Conservation (phyloP, 805 yeast genomes). For the Sungouiozyma ichnusensis region DNA sequence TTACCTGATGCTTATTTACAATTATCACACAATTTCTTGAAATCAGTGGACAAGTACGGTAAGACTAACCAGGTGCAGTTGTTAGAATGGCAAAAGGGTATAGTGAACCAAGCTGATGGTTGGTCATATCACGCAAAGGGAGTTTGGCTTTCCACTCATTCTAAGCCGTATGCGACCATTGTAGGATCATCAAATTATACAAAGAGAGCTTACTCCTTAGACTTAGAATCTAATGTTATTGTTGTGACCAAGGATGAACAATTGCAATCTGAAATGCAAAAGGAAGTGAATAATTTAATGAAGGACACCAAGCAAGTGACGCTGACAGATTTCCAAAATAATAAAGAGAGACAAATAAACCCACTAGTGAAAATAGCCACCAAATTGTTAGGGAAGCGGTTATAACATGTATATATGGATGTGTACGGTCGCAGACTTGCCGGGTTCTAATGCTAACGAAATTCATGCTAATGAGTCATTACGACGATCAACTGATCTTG, state of each 20-base stretch:
- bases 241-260: conserved; percentile 57
- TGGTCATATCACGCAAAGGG: conserved; percentile 99
- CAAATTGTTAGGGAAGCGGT: conserved; percentile 46
- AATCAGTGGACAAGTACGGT: conserved; percentile 35
- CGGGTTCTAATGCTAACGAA: neutral
- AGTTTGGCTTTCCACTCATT: conserved; percentile 47
- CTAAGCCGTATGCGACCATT: conserved; percentile 65
- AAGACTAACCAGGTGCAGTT: conserved; percentile 41
- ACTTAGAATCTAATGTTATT: conserved; percentile 80
- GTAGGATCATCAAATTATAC: conserved; percentile 94
- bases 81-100: conserved; percentile 81
- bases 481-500: conserved; percentile 2
- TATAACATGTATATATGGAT: conserved; percentile 25
- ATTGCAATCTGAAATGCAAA: conserved; percentile 45
- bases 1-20: conserved; percentile 82
- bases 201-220: conserved; percentile 74
- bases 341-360: conserved; percentile 50
- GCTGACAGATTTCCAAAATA: conserved; percentile 50
- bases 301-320: conserved; percentile 41
- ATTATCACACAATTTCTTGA: conserved; percentile 58
- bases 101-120: conserved; percentile 69
- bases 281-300: conserved; percentile 55
- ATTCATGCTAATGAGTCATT: neutral
- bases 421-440: no score
- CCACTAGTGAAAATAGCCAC: conserved; percentile 58